Percentiles rank a stretch among this genome's conserved stretches.
Evolutionary conservation across 139 green algal genomes (phyloP).

Genomic region (Astrephomene gubernaculifera): DNA sequence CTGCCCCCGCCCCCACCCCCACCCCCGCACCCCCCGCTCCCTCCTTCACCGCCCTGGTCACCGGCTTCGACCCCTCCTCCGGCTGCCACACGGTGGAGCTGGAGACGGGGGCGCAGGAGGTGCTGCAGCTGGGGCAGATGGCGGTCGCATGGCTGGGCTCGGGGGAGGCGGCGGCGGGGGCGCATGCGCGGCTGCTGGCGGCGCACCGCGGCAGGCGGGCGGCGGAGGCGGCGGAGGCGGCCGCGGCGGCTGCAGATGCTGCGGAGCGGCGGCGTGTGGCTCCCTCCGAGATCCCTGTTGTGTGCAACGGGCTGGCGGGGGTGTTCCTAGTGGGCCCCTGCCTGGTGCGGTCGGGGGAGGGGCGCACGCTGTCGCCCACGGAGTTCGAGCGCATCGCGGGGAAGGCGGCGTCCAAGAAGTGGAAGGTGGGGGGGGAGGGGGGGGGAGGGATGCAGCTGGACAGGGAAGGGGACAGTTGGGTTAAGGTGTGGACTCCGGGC

Average conservation of each 20-base stretch:
- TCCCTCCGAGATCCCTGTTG: conserved; percentile 63
- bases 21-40: not conserved
- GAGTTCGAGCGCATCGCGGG: conserved; percentile 89
- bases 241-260: not conserved
- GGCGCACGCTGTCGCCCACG: conserved; percentile 69
- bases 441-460: no score
- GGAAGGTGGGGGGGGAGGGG: conserved; percentile 73
- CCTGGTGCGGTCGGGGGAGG: conserved; percentile 46
- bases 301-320: conserved; percentile 71
- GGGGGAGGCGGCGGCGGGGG: not conserved
- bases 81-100: conserved; percentile 64
- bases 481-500: not conserved
- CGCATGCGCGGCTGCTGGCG: not conserved
- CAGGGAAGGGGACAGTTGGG: no score
- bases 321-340: conserved; percentile 55
- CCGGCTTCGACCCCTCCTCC: conserved; percentile 12
- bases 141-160: not conserved
- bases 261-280: conserved; percentile 44
- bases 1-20: not conserved
- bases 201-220: not conserved
- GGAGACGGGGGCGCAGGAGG: conserved; percentile 71
- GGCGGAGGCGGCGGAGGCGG: not conserved
- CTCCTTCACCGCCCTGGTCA: conserved; percentile 28
- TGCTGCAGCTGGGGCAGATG: conserved; percentile 51
- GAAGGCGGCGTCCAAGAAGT: conserved; percentile 87